Conservation (phyloP, 495 filamentous ascomycete species). For the Talaromyces stipitatus region DNA sequence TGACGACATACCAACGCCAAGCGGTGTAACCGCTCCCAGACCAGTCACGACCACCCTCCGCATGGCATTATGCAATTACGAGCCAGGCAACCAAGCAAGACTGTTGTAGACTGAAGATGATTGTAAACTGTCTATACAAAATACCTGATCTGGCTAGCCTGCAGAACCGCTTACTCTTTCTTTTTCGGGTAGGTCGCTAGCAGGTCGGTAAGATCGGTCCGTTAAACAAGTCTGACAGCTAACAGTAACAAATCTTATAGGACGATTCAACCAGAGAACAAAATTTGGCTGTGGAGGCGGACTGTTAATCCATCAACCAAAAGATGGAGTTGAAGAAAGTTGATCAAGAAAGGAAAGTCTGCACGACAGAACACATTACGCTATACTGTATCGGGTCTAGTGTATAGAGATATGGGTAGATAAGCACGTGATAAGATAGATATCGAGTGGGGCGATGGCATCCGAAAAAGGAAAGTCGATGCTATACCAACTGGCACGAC, state of each 20-base stretch:
- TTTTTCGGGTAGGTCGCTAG: background rate
- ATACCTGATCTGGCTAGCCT: background rate
- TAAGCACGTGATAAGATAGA: conserved; percentile 1
- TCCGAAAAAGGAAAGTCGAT: conserved; percentile 7
- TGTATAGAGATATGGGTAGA: background rate
- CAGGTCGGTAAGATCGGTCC: background rate
- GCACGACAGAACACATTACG: conserved; percentile 22
- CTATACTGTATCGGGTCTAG: background rate
- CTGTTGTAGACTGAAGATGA: background rate
- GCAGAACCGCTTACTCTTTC: background rate
- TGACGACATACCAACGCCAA: conserved; percentile 61
- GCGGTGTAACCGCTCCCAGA: conserved; percentile 83
- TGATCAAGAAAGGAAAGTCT: conserved; percentile 39
- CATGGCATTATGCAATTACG: conserved; percentile 49
- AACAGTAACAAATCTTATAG: background rate
- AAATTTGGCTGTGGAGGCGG: background rate
- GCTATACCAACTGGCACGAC: background rate
- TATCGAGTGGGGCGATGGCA: background rate
- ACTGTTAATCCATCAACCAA: background rate
- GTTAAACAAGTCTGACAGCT: background rate
- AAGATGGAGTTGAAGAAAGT: background rate
- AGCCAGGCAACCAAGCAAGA: too few relatives aligned
- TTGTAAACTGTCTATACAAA: background rate
- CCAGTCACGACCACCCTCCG: conserved; percentile 93
- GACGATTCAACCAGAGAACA: background rate